phyloP scores from a whole-genome alignment of 495 filamentous ascomycete species.

The Aspergillus bertholletiae region DNA sequence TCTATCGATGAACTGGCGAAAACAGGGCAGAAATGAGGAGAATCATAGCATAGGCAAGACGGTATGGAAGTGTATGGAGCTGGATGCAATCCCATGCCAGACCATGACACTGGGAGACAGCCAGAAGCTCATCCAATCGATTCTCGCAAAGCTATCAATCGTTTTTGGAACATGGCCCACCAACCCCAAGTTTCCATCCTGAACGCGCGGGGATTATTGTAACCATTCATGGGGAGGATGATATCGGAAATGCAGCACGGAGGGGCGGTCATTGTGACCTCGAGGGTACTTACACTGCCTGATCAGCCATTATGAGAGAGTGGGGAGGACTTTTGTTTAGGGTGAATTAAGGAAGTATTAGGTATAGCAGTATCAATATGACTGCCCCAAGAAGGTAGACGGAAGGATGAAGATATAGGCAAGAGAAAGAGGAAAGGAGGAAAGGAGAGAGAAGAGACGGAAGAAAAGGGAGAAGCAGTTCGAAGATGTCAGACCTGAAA shows the following conservation, averaged over 20 bases:
- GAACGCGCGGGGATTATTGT: background rate
- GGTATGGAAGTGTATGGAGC: background rate
- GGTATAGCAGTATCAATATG: constrained; percentile 9
- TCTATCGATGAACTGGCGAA: constrained; percentile 30
- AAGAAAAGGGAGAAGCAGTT: constrained; percentile 7
- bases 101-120: background rate
- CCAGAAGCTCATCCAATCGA: background rate
- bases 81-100: background rate
- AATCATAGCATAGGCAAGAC: background rate
- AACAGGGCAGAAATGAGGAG: background rate
- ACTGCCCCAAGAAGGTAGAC: constrained; percentile 3
- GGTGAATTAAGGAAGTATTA: constrained; percentile 10
- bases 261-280: constrained; percentile 9
- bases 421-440: constrained; percentile 14
- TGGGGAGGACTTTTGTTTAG: constrained; percentile 8
- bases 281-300: constrained; percentile 55
- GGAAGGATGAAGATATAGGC: constrained; percentile 13
- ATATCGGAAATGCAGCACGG: background rate
- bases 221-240: constrained; percentile 9
- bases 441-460: constrained; percentile 17
- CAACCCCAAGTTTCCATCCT: background rate
- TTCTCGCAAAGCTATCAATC: background rate
- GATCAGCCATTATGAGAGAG: constrained; percentile 42
- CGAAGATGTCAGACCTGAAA: constrained; percentile 19
- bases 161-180: too few relatives aligned